Base-by-base conservation (phyloP, 495 filamentous ascomycete species). In the Aspergillus taichungensis region DNA sequence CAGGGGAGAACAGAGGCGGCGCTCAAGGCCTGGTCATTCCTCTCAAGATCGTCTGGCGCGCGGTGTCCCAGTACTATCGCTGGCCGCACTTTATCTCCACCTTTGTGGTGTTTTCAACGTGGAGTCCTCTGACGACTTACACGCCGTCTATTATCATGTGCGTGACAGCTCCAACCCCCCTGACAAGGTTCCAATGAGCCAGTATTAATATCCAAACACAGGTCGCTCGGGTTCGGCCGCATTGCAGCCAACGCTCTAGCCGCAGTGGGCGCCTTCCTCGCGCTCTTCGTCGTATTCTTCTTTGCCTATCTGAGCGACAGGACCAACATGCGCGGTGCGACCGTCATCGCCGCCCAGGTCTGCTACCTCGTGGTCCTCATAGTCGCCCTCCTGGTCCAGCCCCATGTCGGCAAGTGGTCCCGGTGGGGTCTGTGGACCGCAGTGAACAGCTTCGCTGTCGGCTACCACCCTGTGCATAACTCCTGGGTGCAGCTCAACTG, bases 31-130 rank as follows among this genome's bases (percentile, higher is more conserved):
- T 24, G 18, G 18, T 24, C 8, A 47, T 58, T 11, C 44, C 51
- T n/a, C n/a, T 40, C 3, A 37, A 28, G 6, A 14, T 43, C 4
- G 40, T 49, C 0, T 59, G 40, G 45, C 11, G 18, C 13, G 49
- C 52, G 5, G 27, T 64, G 13, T 45, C 49, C 4, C 46, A 59
- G 18, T 36, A 56, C 11, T 37, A 29, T 29, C 51, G 57, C 30
- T 60, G 52, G 51, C 60, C 62, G 11, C 63, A 67, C 40, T 55
- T 67, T 10, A 40, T 65, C 8, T 49, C 57, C 24, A 64, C 63
- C 0, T 52, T 56, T 7, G 53, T 49, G 32, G 58, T 60, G 5
- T 55, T 63, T 12, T 46, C 58, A 8, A 62, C 63, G 3, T 55
- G 53, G 50, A 49, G 55, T 30, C 55, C 62, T 1, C 43, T 66